Evolutionary conservation across 768 basidiomycete genomes (phyloP).

Genomic region (Kwoniella sp.): DNA sequence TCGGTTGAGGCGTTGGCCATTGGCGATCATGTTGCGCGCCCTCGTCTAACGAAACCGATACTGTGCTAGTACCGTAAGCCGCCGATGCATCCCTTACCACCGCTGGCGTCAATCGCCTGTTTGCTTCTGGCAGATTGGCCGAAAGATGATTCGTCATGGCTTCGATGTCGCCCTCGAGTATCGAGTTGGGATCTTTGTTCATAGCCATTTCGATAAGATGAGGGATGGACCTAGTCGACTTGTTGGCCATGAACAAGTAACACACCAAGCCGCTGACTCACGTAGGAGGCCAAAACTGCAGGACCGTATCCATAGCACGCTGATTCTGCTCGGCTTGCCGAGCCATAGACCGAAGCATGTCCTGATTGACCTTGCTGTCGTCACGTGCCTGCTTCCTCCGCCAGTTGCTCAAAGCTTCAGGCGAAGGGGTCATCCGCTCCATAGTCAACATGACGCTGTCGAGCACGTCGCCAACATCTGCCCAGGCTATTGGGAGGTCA

Average conservation of each 20-base stretch:
- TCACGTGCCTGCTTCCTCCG: background rate
- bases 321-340: background rate
- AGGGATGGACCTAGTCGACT: conserved; percentile 2
- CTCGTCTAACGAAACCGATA: too few relatives aligned
- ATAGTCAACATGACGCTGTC: conserved; percentile 25
- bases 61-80: too few relatives aligned
- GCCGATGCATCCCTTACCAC: too few relatives aligned
- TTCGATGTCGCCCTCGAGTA: background rate
- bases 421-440: conserved; percentile 30
- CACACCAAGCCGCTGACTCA: too few relatives aligned
- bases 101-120: too few relatives aligned
- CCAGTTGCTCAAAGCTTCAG: conserved; percentile 13
- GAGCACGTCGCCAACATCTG: conserved; percentile 21
- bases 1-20: too few relatives aligned
- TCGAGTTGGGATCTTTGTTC: background rate
- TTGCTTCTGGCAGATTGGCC: background rate
- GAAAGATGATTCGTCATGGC: background rate
- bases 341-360: too few relatives aligned
- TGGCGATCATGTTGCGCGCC: too few relatives aligned
- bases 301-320: background rate
- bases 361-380: too few relatives aligned
- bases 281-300: conserved; percentile 20
- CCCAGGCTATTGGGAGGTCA: conserved; percentile 19
- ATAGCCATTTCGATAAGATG: conserved; percentile 7
- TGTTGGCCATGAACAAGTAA: too few relatives aligned